Conservation (phyloP, 108 stramenopile species). For the Epithemia pelagica region DNA sequence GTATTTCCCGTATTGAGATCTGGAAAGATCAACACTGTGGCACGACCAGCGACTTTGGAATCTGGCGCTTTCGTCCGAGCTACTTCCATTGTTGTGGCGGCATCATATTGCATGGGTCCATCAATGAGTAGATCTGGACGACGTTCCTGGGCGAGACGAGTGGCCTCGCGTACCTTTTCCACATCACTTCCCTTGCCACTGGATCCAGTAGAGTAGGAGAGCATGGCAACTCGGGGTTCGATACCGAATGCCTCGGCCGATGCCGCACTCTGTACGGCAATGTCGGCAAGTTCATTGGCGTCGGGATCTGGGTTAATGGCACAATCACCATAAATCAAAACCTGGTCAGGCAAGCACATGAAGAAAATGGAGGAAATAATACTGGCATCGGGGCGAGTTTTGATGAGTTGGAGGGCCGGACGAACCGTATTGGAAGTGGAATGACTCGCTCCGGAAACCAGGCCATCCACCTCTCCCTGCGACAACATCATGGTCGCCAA, state of each 20-base stretch:
- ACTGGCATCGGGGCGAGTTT: conserved; percentile 13
- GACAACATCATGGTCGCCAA: conserved; percentile 36
- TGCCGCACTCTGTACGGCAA: conserved; percentile 27
- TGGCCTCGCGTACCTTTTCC: conserved; percentile 36
- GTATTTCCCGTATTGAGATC: conserved; percentile 37
- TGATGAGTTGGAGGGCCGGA: conserved; percentile 37
- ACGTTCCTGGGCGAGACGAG: conserved; percentile 18
- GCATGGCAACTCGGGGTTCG: conserved; percentile 35
- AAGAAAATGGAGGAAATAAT: conserved; percentile 32
- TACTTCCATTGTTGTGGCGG: conserved; percentile 27
- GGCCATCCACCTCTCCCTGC: conserved; percentile 28
- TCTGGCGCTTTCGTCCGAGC: conserved; percentile 30
- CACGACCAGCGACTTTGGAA: conserved; percentile 21
- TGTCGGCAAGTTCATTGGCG: conserved; percentile 36
- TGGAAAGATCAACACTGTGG: conserved; percentile 31
- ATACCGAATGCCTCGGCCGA: conserved; percentile 32
- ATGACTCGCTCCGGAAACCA: conserved; percentile 35
- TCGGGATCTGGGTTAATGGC: conserved; percentile 37
- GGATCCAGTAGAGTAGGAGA: conserved; percentile 30
- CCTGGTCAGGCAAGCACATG: conserved; percentile 34
- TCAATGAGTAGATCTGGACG: conserved; percentile 30
- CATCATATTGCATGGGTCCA: conserved; percentile 39
- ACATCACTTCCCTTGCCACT: conserved; percentile 24
- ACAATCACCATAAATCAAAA: conserved; percentile 36
- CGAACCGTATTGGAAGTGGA: conserved; percentile 32